A percentile compares a stretch with the other conserved stretches of the same genome.
Evolutionary conservation across 192 early-diverging fungal species (phyloP).

Genomic region (Kickxella alabastrina): DNA sequence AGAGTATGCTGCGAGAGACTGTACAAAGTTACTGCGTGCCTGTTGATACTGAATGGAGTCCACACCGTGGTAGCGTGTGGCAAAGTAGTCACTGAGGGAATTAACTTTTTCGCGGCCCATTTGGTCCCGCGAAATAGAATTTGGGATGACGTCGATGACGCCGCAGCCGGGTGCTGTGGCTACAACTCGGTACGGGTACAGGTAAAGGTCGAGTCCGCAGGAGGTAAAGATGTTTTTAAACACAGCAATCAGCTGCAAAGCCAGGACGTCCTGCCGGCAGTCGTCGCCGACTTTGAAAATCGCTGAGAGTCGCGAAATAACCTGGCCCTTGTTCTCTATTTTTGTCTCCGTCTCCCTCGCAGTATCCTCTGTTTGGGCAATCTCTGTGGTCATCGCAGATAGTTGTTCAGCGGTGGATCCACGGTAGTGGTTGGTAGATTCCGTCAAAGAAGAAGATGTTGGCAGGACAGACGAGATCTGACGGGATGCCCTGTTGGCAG

Average conservation of each 20-base stretch:
- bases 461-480: background rate
- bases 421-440: too few species aligned
- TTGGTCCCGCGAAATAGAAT: constrained; percentile 94
- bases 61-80: constrained; percentile 83
- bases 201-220: constrained; percentile 89
- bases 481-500: background rate
- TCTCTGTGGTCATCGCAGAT: too few species aligned
- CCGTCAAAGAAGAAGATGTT: too few species aligned
- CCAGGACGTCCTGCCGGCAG: constrained; percentile 97
- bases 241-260: constrained; percentile 93
- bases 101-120: constrained; percentile 99
- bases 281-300: constrained; percentile 99
- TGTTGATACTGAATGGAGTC: constrained; percentile 87
- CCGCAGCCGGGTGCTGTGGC: constrained; percentile 97
- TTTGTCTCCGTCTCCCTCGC: background rate
- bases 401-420: too few species aligned
- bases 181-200: constrained; percentile 96
- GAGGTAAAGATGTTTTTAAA: constrained; percentile 95
- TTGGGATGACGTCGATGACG: constrained; percentile 97
- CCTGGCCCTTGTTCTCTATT: constrained; percentile 4
- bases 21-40: constrained; percentile 92
- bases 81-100: constrained; percentile 92
- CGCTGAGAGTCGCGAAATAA: constrained; percentile 69
- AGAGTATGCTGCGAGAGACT: constrained; percentile 92
- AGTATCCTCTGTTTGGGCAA: background rate